Percentiles rank a stretch among this genome's conserved stretches.
Conservation (phyloP, 331 rosid genomes). For the Malus hybrid region DNA sequence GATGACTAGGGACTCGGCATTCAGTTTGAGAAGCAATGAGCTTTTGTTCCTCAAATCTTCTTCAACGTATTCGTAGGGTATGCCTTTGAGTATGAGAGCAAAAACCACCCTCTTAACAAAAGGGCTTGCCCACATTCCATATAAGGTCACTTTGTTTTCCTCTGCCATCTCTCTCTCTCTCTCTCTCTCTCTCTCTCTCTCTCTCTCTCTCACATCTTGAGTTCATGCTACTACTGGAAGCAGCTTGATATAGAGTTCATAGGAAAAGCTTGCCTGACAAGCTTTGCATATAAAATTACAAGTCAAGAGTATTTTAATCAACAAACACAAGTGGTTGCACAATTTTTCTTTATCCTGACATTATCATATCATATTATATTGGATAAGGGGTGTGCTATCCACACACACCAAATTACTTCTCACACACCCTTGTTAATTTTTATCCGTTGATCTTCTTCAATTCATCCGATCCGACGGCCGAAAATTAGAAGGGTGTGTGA, state of each 20-base stretch:
- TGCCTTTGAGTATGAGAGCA: slow-evolving; percentile 6
- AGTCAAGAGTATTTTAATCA: not conserved
- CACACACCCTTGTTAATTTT: no score
- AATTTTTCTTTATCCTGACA: no score
- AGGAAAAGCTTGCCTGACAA: not conserved
- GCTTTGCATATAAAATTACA: not conserved
- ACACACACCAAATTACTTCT: no score
- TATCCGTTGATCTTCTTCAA: no score
- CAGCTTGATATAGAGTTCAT: not conserved
- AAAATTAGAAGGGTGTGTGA: no score
- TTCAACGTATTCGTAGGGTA: slow-evolving; percentile 16
- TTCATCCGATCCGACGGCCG: no score
- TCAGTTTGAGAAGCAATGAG: slow-evolving; percentile 3
- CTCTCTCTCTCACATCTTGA: not conserved
- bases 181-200: no score
- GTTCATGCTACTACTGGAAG: not conserved
- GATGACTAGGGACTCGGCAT: slow-evolving; percentile 6
- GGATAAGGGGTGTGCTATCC: no score
- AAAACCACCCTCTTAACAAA: slow-evolving; percentile 1
- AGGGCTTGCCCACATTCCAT: slow-evolving; percentile 14
- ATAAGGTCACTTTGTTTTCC: slow-evolving; percentile 6
- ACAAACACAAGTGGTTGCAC: not conserved
- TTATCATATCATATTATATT: no score
- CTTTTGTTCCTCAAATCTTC: slow-evolving; percentile 19
- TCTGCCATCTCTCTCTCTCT: slow-evolving; percentile 1